Conservation (phyloP, 139 green algal genomes). For the Pleodorina starrii region DNA sequence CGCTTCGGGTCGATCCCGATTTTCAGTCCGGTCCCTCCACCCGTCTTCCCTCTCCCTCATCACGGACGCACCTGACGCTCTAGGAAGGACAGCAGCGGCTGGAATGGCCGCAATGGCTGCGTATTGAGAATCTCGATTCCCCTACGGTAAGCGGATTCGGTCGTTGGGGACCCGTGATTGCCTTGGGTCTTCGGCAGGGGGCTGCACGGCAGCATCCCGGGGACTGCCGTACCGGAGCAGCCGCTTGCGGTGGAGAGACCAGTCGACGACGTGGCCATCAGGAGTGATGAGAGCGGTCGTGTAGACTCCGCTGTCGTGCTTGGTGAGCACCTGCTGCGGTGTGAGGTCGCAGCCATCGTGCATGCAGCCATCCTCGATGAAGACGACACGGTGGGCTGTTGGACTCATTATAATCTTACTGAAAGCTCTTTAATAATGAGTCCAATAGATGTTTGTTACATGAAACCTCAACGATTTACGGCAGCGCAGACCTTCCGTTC, state of each 20-base stretch:
- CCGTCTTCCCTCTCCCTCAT: too few species aligned
- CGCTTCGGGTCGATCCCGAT: too few species aligned
- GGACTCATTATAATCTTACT: too few species aligned
- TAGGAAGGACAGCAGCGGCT: background rate
- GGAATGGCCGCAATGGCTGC: background rate
- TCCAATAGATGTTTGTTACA: too few species aligned
- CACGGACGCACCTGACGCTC: background rate
- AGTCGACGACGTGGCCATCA: background rate
- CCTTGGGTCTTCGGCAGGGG: background rate
- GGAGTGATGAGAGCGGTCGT: background rate
- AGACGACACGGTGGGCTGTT: too few species aligned
- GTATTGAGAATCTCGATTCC: background rate
- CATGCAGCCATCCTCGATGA: background rate
- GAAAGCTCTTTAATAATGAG: too few species aligned
- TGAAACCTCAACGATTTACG: too few species aligned
- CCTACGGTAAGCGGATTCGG: background rate
- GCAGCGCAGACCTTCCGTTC: too few species aligned
- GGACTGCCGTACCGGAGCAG: background rate
- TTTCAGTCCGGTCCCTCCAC: too few species aligned
- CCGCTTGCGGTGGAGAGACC: background rate
- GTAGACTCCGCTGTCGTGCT: background rate
- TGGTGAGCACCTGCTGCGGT: background rate
- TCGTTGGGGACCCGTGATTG: background rate
- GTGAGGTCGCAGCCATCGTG: background rate
- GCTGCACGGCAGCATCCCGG: background rate